Evolutionary conservation across 2,329 filamentous ascomycete genomes (phyloP), one percentile per base, ranked within the genome.

Genomic region (Pseudonectria foliicola): DNA sequence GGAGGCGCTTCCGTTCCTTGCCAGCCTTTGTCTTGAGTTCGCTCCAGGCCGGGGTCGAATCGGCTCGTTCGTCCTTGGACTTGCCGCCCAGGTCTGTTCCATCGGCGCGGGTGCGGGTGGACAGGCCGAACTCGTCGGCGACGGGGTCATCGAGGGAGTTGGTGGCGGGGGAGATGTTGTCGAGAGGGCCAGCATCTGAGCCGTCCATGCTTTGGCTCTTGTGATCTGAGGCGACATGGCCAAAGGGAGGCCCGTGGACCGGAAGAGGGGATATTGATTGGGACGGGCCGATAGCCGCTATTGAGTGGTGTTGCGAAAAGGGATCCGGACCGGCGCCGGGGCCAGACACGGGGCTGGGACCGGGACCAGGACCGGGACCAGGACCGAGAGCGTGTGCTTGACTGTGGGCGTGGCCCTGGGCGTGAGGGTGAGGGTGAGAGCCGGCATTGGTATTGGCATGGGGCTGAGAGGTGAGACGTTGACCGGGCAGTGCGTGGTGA

Each of bases 1-100:
- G 92, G 24, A 98, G 66, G 28, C 92, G 75, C 61, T 96, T 96
- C 34, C 92, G 77, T 59, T 96, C 92, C 60, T 96, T 98, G 12
- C 92, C 92, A 3, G 92, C 92, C 60, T 90, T 90, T 4, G 85
- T 90, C 60, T 90, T 90, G 44, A 89, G 67, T 55, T 90, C 85
- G 49, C 78, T 89, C 85, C 85, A 90, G 11, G 80, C 68, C 11
- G 82, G 79, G 7, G 73, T 66, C 7, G 71, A 66, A 33, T 76
- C 75, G 6, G 68, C 60, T 44, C 77, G 79, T 40, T 76, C 71
- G 33, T 77, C 74, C 52, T 74, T 78, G 24, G 60, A 49, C 49
- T 72, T 73, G 32, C 61, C 63, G 13, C 67, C 70, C 14, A 72
- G 50, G 34, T 78, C 75, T n/a, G 66, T 70, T 11, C 69, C 68